Conservation (phyloP, 169 alveolate genomes). For the Cytauxzoon felis region DNA sequence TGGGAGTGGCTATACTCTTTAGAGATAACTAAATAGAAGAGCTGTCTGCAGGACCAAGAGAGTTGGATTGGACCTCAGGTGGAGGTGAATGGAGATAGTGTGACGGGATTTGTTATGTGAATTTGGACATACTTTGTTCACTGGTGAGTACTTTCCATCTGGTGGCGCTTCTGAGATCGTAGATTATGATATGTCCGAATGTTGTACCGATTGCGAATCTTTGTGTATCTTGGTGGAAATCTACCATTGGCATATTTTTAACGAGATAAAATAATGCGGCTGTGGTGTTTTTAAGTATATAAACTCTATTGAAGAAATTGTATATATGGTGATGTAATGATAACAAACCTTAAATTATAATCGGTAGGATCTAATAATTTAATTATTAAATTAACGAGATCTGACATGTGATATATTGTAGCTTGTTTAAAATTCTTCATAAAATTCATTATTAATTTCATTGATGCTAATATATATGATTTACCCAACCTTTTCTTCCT, state of each 20-base stretch:
- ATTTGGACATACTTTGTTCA: constrained; percentile 12
- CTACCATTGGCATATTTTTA: constrained; percentile 71
- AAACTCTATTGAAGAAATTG: neutral
- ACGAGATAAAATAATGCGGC: constrained; percentile 67
- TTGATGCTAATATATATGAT: constrained; percentile 24
- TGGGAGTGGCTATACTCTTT: no score
- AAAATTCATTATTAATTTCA: constrained; percentile 34
- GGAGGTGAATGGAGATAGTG: no score
- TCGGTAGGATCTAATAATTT: constrained; percentile 56
- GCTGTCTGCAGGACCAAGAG: no score
- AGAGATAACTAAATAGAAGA: no score
- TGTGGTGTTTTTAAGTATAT: constrained; percentile 64
- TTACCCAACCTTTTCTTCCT: constrained; percentile 43
- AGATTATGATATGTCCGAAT: constrained; percentile 63
- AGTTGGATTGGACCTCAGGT: no score
- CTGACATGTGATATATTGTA: constrained; percentile 39
- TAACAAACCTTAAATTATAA: constrained; percentile 23
- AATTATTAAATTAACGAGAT: constrained; percentile 43
- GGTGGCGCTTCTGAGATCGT: constrained; percentile 74
- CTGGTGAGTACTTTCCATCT: constrained; percentile 69
- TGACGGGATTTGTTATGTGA: no score
- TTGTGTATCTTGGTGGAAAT: constrained; percentile 73
- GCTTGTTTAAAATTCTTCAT: constrained; percentile 12
- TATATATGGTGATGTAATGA: neutral
- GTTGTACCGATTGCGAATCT: constrained; percentile 71